Evolutionary conservation across 2,329 filamentous ascomycete species (phyloP).

Genomic region (Lachnellula arida): DNA sequence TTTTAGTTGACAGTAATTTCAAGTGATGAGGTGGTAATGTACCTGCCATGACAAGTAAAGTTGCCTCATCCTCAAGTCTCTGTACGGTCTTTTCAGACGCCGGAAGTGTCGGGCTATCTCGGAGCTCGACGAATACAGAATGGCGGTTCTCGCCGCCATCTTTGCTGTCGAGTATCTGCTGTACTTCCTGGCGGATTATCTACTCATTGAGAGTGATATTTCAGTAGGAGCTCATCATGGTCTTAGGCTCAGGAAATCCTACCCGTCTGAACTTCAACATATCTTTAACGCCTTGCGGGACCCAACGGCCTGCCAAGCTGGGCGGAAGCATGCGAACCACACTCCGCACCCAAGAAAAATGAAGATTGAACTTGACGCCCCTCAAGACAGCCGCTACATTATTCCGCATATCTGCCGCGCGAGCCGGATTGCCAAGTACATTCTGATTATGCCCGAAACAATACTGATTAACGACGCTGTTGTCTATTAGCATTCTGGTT

Average conservation of each 20-base stretch:
- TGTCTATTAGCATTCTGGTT: background rate
- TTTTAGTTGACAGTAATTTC: background rate
- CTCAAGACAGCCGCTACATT: background rate
- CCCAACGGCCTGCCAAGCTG: background rate
- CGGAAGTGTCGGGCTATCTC: background rate
- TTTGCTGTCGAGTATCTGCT: background rate
- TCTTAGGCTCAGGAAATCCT: background rate
- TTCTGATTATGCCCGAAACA: background rate
- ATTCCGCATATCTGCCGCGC: background rate
- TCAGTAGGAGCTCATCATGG: too few species aligned
- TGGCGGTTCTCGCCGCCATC: background rate
- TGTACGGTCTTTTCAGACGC: background rate
- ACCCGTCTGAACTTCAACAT: conserved; percentile 1
- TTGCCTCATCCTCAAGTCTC: background rate
- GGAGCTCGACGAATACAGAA: conserved; percentile 5
- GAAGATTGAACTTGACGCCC: background rate
- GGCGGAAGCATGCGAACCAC: background rate
- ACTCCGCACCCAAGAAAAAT: conserved; percentile 2
- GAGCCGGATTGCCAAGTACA: background rate
- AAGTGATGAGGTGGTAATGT: background rate
- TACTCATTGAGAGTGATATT: too few species aligned
- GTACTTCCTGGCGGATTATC: conserved; percentile 1
- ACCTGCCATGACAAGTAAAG: background rate
- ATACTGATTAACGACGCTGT: conserved; percentile 4
- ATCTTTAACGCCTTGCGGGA: conserved; percentile 1